Conservation (phyloP, 352 stramenopile species). For the Pythium brachiatum region DNA sequence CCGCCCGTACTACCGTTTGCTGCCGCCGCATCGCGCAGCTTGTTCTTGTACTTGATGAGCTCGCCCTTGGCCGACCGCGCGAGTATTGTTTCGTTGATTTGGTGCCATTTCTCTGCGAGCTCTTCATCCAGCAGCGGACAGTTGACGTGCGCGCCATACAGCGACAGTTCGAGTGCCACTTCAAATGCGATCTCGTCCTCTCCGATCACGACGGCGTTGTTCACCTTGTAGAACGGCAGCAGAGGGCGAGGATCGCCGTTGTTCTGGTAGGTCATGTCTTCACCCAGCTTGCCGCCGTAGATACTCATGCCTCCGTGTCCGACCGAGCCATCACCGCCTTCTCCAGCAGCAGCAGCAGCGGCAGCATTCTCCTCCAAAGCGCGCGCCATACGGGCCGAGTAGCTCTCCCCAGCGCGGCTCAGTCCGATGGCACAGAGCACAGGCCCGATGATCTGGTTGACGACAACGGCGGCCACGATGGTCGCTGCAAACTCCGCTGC, state of each 20-base stretch:
- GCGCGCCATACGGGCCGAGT: constrained; percentile 13
- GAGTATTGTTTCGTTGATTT: constrained; percentile 56
- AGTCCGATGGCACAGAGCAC: constrained; percentile 61
- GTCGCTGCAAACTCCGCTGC: constrained; percentile 56
- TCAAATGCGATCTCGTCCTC: constrained; percentile 66
- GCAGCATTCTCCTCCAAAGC: constrained; percentile 1
- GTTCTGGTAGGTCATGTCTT: constrained; percentile 15
- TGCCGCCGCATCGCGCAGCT: constrained; percentile 31
- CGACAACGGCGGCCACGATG: constrained; percentile 62
- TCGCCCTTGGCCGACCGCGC: constrained; percentile 51
- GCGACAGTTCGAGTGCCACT: constrained; percentile 53
- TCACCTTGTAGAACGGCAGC: constrained; percentile 36
- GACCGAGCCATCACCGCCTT: constrained; percentile 3
- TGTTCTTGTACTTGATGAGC: constrained; percentile 68
- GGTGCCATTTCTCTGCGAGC: constrained; percentile 51
- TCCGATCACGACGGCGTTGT: constrained; percentile 58
- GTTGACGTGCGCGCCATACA: constrained; percentile 63
- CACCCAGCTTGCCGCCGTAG: constrained; percentile 11
- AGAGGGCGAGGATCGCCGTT: constrained; percentile 43
- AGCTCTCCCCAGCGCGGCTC: constrained; percentile 45
- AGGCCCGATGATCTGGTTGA: constrained; percentile 72
- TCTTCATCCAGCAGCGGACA: constrained; percentile 60
- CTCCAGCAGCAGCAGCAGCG: neutral
- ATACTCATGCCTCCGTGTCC: constrained; percentile 7
- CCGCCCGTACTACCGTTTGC: constrained; percentile 18